Evolutionary conservation across 139 green algal species (phyloP).

Genomic region (Mychonastes homosphaera): DNA sequence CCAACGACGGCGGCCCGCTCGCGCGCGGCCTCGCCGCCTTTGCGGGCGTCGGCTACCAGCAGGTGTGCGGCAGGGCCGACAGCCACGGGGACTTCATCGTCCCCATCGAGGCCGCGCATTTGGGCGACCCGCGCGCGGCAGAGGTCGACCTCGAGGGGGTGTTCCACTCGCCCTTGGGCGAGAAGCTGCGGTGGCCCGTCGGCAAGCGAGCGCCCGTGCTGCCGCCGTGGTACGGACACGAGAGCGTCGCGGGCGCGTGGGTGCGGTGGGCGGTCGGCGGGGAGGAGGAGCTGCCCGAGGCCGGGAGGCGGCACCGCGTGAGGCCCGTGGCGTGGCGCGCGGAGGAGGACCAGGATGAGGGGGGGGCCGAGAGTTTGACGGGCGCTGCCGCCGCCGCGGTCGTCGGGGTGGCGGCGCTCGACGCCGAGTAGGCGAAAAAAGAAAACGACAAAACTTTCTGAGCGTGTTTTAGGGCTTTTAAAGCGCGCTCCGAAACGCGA

Average conservation of each 20-base stretch:
- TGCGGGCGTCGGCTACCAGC: constrained; percentile 69
- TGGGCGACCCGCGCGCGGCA: constrained; percentile 44
- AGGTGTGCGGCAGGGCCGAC: constrained; percentile 63
- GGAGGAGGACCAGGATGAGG: too few species aligned
- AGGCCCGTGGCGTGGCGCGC: too few species aligned
- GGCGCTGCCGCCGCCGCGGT: too few species aligned
- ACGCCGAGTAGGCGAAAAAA: not conserved
- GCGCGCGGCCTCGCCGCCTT: constrained; percentile 28
- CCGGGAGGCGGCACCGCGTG: too few species aligned
- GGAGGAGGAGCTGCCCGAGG: too few species aligned
- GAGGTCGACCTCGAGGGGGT: constrained; percentile 55
- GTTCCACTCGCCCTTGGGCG: constrained; percentile 61
- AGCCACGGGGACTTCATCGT: constrained; percentile 77
- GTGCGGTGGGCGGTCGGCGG: too few species aligned
- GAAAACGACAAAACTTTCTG: constrained; percentile 1
- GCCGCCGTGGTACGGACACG: too few species aligned
- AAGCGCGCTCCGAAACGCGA: not conserved
- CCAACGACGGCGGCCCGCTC: not conserved
- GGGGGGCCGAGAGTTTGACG: too few species aligned
- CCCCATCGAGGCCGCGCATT: constrained; percentile 46
- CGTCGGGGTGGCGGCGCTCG: not conserved
- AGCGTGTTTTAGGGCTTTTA: not conserved
- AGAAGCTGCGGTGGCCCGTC: too few species aligned
- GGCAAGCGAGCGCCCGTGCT: too few species aligned
- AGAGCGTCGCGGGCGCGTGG: too few species aligned